Evolutionary conservation across 2,329 filamentous ascomycete genomes (phyloP).

Genomic region (Fusarium staphyleae): DNA sequence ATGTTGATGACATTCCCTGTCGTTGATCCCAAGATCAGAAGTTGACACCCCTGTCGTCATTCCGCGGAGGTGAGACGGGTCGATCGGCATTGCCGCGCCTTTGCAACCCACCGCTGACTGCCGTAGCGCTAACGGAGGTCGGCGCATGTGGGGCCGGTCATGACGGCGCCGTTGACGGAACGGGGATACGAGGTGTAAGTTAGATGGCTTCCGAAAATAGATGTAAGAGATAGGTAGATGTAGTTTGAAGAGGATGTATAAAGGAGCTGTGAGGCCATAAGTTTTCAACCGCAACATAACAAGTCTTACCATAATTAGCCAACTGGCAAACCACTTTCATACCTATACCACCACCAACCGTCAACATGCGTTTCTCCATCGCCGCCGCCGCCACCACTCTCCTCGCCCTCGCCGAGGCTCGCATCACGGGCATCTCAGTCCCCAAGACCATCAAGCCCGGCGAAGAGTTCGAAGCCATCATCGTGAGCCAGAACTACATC

Average conservation of each 20-base stretch:
- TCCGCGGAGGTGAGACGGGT: too few relatives aligned
- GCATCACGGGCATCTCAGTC: conserved; percentile 52
- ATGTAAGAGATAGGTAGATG: not conserved
- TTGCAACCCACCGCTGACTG: not conserved
- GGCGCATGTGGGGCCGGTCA: not conserved
- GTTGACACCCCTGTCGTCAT: too few relatives aligned
- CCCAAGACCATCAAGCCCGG: conserved; percentile 51
- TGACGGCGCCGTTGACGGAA: not conserved
- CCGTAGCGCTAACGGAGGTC: not conserved
- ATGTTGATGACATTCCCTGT: too few relatives aligned
- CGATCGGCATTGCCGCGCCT: not conserved
- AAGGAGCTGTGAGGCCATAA: not conserved
- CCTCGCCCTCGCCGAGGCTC: conserved; percentile 45
- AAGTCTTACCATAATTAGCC: too few relatives aligned
- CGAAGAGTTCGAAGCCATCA: conserved; percentile 48
- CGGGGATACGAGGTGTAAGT: not conserved
- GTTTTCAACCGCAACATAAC: not conserved
- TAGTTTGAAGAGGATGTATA: not conserved
- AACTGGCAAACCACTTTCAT: too few relatives aligned
- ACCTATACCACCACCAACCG: not conserved
- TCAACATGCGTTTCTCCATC: conserved; percentile 40
- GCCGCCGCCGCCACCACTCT: conserved; percentile 38
- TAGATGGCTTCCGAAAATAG: not conserved
- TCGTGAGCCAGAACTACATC: conserved; percentile 53
- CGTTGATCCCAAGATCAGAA: too few relatives aligned